A percentile compares a stretch with the other conserved stretches of the same genome.
phyloP scores from a whole-genome alignment of 306 rosid genomes.

The Inga laurina region DNA sequence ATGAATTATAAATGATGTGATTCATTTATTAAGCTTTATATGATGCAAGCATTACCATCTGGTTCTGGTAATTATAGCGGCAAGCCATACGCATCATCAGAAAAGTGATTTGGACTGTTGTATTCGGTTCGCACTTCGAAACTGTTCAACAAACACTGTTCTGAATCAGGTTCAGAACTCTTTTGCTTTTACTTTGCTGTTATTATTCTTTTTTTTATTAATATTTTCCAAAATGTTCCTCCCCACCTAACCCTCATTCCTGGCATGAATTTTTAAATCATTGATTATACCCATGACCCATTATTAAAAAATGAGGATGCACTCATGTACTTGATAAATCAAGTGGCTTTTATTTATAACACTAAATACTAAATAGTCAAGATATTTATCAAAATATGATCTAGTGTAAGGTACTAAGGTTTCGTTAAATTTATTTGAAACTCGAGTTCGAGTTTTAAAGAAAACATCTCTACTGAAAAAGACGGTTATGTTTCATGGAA shows the following conservation, averaged over 20 bases:
- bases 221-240: not conserved
- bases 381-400: not conserved
- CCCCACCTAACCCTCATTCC: not conserved
- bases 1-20: not conserved
- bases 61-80: not conserved
- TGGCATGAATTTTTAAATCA: not conserved
- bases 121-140: conserved; percentile 27
- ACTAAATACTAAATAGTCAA: not conserved
- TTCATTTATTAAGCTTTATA: not conserved
- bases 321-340: not conserved
- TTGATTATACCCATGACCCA: not conserved
- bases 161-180: conserved; percentile 14
- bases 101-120: not conserved
- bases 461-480: too few relatives aligned
- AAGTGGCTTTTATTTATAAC: not conserved
- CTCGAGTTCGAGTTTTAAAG: too few relatives aligned
- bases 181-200: not conserved
- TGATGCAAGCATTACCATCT: not conserved
- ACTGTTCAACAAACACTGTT: conserved; percentile 9
- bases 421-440: too few relatives aligned
- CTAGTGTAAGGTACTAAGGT: too few relatives aligned
- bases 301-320: not conserved
- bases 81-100: not conserved
- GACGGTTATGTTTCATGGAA: too few relatives aligned
- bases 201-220: not conserved